Base-by-base conservation (phyloP, 192 early-diverging fungal genomes). In the Geranomyces variabilis region DNA sequence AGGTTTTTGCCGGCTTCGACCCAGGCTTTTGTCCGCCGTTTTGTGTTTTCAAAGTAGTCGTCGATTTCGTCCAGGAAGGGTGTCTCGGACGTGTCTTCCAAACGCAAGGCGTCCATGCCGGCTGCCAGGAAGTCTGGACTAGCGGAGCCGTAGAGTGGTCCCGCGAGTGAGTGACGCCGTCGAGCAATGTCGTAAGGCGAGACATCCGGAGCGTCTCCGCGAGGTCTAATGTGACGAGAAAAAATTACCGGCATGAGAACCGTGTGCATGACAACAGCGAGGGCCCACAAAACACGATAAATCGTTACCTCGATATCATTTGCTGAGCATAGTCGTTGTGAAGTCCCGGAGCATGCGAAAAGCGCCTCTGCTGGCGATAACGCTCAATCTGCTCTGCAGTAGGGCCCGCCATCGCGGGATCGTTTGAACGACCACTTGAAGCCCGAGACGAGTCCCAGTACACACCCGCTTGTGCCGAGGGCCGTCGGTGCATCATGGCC, bases 31-130 rank as follows among this genome's bases (percentile, higher is more conserved):
- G 83, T 81, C 31, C 86, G 78, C 46, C 79, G 68, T 59, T 84
- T 81, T n/a, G 84, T 87, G 75, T 88, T 88, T 77, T 88, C 86
- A 79, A 88, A 88, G 77, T 88, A 88, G 75, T 88, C 86, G 63
- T 88, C 80, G 56, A 88, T 88, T 30, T 80, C 83, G 31, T 86
- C 77, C 58, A 78, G 74, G 49, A 79, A 59, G 24, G 74, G 47
- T 21, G 70, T 65, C 14, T 80, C 71, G 61, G 75, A 59, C 4
- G 21, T 48, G 33, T 75, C 73, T 31, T 79, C 64, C 26, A 86
- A 55, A 14, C 70, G 67, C 6, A 83, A 29, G 26, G 49, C 66
- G 31, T 85, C 75, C 60, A 84, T 48, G 14, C 77, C 75, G 45
- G 81, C 78, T 17, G 69, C 51, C 1, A 83, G 60, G 51, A 72